phyloP scores from a whole-genome alignment of 345 rosid species.

The Barbarea vulgaris region DNA sequence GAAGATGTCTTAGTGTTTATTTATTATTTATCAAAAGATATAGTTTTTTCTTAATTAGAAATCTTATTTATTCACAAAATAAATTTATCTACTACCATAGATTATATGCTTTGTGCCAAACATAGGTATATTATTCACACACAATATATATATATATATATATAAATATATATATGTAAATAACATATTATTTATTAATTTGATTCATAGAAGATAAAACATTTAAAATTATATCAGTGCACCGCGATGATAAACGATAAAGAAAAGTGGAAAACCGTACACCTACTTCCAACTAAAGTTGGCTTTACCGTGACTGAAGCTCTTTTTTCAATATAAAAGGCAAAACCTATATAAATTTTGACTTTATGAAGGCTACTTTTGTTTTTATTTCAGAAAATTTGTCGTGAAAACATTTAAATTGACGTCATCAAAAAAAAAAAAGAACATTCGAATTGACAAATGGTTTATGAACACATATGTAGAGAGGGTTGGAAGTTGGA shows the following conservation, averaged over 20 bases:
- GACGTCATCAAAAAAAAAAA: too few species aligned
- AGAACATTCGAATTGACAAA: background rate
- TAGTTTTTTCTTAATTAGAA: background rate
- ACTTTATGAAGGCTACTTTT: background rate
- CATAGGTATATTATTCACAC: background rate
- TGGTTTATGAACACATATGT: background rate
- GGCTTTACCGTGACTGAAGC: slow-evolving; percentile 35
- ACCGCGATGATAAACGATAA: background rate
- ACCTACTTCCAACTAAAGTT: slow-evolving; percentile 31
- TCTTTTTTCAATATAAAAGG: slow-evolving; percentile 3
- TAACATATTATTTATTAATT: background rate
- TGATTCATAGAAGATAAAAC: background rate
- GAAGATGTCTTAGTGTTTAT: background rate
- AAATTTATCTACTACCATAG: background rate
- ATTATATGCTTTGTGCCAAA: background rate
- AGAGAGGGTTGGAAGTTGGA: too few species aligned
- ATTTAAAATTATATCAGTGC: background rate
- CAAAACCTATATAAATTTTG: background rate
- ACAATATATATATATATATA: background rate
- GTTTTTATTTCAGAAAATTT: background rate
- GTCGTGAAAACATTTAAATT: background rate
- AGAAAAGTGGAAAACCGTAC: background rate
- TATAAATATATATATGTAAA: too few species aligned
- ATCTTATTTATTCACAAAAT: background rate
- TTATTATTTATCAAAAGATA: background rate